phyloP scores from a whole-genome alignment of 2,329 filamentous ascomycete species.

The Huntiella omanensis region DNA sequence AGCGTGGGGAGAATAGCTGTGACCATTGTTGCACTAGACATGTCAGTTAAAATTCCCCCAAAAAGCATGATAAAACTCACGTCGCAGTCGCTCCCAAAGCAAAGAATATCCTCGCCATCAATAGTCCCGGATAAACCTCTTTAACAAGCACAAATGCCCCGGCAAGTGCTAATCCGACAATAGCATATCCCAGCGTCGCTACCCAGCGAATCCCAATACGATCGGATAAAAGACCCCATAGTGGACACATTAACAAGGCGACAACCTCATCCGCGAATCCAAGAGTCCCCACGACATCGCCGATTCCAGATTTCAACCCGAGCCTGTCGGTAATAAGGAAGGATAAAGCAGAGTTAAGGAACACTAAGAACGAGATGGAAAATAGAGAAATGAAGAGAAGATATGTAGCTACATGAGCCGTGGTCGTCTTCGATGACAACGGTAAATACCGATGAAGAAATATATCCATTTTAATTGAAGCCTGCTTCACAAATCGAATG shows the following conservation, averaged over 20 bases:
- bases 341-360: conserved; percentile 67
- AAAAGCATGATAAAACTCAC: conserved; percentile 24
- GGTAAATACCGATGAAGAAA: conserved; percentile 17
- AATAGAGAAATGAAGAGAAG: conserved; percentile 68
- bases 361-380: conserved; percentile 77
- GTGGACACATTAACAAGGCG: conserved; percentile 59
- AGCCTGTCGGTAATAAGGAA: conserved; percentile 75
- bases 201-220: conserved; percentile 56
- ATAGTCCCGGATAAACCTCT: conserved; percentile 74
- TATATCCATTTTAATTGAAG: too few species aligned
- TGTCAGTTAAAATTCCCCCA: background rate
- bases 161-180: conserved; percentile 61
- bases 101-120: conserved; percentile 72
- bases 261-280: conserved; percentile 74
- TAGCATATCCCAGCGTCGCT: conserved; percentile 57
- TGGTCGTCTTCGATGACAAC: conserved; percentile 40
- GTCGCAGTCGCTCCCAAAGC: conserved; percentile 81
- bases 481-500: background rate
- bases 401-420: conserved; percentile 50
- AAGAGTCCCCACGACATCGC: conserved; percentile 65
- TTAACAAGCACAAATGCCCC: conserved; percentile 60
- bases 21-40: conserved; percentile 66
- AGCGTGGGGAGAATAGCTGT: conserved; percentile 73
- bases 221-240: conserved; percentile 64
- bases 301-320: conserved; percentile 52